Base-by-base conservation (phyloP, 2,329 filamentous ascomycete species). In the Penicillium expansum region DNA sequence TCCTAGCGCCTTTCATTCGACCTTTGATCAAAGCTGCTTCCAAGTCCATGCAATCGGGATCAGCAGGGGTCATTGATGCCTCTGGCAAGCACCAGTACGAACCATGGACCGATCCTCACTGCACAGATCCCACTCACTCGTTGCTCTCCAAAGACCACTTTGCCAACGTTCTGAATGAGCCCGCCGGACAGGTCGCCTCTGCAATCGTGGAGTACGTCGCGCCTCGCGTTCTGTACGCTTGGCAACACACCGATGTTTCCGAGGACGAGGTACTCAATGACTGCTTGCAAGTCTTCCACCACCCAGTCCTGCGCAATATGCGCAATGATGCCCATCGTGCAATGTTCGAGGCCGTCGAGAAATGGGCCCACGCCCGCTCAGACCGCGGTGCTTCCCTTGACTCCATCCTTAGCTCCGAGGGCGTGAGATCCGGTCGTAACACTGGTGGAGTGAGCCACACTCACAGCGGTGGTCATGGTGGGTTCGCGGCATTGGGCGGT, bases 21-120 rank as follows among this genome's bases (percentile, higher is more conserved):
- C 94, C 94, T 11, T 88, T 99, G 70, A 97, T 99, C 74, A 89
- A 88, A 51, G 85, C 89, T 52, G 91, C 93, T 5, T 93, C 91
- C 22, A 87, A 92, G 69, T 85, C 86, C 33, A 81, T 99, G 27
- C 96, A 97, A 76, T 83, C 88, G 24, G 93, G 94, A 4, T 96
- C 91, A 10, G 89, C 89, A 0, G 83, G 85, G 0, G 84, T 89
- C 27, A 79, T 88, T 35, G 80, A 78, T 58, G 83, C 88, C 48
- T 90, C 87, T 62, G 86, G 87, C 55, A 83, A 89, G 58, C 85
- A 87, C 57, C 90, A 93, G 76, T 85, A 87, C 52, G 90, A 92
- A 73, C 89, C 89, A 5, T 94, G 90, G 90, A 89, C 83, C 24
- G 86, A 93, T 69, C 83, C 88, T 10, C 76, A 77, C 55, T 92